These are phyloP conservation scores for Aureobasidium sp. DNA, from an alignment of 2,329 filamentous ascomycete genomes.

Conservation along the genomic window DNA sequence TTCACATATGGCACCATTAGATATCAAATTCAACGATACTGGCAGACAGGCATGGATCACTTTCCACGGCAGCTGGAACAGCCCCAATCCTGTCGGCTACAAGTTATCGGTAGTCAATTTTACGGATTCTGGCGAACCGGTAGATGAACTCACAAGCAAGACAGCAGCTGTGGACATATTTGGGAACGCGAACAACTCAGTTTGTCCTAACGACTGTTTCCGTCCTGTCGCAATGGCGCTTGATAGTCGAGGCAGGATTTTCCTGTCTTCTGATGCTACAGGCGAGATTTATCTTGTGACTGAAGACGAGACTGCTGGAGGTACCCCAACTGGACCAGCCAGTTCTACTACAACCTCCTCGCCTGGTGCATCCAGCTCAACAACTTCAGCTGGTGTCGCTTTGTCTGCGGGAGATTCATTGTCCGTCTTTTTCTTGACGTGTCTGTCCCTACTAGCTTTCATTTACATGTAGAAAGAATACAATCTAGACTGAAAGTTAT, in stretches of 20 bases:
- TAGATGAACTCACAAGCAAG: constrained; percentile 39
- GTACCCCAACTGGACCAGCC: neutral
- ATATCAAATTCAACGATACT: constrained; percentile 59
- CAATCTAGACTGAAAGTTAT: neutral
- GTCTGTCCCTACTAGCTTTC: neutral
- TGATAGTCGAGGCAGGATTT: constrained; percentile 48
- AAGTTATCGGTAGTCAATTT: constrained; percentile 44
- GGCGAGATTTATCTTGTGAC: constrained; percentile 56
- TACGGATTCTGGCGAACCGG: constrained; percentile 38
- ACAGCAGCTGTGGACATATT: constrained; percentile 46
- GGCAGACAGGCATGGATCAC: constrained; percentile 56
- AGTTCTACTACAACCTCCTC: neutral
- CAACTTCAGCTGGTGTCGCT: neutral
- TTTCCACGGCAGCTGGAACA: constrained; percentile 65
- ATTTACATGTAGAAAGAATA: neutral
- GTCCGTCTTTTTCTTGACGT: neutral
- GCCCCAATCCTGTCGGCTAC: constrained; percentile 43
- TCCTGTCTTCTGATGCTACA: constrained; percentile 55
- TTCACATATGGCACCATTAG: constrained; percentile 64
- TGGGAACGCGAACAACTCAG: constrained; percentile 45
- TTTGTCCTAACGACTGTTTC: constrained; percentile 54
- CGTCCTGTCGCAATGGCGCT: constrained; percentile 54
- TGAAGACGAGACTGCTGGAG: neutral
- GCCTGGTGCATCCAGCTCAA: neutral
- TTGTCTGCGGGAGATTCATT: neutral